Percentiles rank a stretch among this genome's conserved stretches.
Evolutionary conservation across 2,329 filamentous ascomycete genomes (phyloP).

Genomic region (Daldinia eschscholtzii): DNA sequence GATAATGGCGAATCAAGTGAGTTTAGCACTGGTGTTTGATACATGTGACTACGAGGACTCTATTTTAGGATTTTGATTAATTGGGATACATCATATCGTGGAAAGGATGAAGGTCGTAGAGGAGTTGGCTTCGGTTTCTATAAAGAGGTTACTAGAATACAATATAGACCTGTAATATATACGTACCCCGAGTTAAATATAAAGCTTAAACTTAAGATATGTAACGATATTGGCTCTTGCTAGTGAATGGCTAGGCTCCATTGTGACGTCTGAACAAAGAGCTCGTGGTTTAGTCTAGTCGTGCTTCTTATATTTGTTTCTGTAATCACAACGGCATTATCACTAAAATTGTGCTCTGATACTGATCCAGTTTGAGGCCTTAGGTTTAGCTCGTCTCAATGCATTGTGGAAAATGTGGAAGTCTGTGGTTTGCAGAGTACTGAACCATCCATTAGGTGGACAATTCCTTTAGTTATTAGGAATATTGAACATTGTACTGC

Average conservation of each 20-base stretch:
- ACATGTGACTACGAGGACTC: background rate
- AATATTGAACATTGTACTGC: background rate
- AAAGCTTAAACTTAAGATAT: background rate
- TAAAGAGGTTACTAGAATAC: too few species aligned
- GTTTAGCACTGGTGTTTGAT: slow-evolving; percentile 19
- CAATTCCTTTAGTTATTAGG: background rate
- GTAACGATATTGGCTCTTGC: background rate
- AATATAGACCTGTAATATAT: too few species aligned
- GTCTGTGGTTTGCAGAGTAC: too few species aligned
- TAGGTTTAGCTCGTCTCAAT: too few species aligned
- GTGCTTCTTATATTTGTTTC: background rate
- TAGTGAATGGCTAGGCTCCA: background rate
- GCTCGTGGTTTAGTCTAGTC: background rate
- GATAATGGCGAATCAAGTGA: slow-evolving; percentile 23
- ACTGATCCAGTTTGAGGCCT: too few species aligned
- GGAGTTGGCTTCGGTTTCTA: too few species aligned
- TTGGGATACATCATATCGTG: too few species aligned
- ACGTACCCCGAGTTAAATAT: background rate
- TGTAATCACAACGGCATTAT: background rate
- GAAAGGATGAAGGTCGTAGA: too few species aligned
- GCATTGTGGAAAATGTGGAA: too few species aligned
- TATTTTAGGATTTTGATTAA: background rate
- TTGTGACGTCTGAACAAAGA: background rate
- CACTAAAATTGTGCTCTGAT: too few species aligned
- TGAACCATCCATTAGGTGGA: too few species aligned